Evolutionary conservation across 805 yeast genomes (phyloP), one percentile per base, ranked within the genome.

Genomic region (Saccharomyces jurei): DNA sequence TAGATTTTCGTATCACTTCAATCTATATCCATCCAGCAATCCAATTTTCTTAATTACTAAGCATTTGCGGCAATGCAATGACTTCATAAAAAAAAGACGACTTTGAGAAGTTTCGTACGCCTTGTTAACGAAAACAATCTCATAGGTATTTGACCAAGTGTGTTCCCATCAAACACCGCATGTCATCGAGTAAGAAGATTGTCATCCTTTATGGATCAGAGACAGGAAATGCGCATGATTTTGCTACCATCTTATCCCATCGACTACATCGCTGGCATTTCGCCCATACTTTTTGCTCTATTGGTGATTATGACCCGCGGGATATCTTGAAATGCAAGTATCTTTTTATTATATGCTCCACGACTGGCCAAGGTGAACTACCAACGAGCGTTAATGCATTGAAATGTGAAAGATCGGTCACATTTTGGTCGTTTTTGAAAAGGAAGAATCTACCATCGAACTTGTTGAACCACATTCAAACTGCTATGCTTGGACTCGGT

Each of bases 291-390:
- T 1, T 86, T 3, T 70, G 76, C 9, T 67, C 86, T 0, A 65
- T 89, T 57, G 87, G 87, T 60, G 84, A 81, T 48, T 81, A 81
- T 63, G 80, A 83, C 55, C 68, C 84, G 48, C 78, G 76, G 59
- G 75, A 75, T 53, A 71, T 88, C 71, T 29, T 73, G 81, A 52
- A 74, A 84, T 25, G 75, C 85, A 56, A 58, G 48, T 64, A 66
- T 51, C 57, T 70, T 13, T 68, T 70, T 32, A 52, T 70, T 0
- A 67, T 92, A 2, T 87, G 95, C 66, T 84, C 97, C 1, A 92
- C 99, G 0, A 86, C 96, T 1, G 98, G 99, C 6, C 97, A 92
- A 69, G 99, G 99, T 28, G 96, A 87, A 57, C 70, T 92, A 32
- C 98, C 99, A 0, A 70, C 86, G 46, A 89, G 89, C 65, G 84